phyloP scores from a whole-genome alignment of 2,329 filamentous ascomycete species.

The Ophidiomyces ophidiicola region DNA sequence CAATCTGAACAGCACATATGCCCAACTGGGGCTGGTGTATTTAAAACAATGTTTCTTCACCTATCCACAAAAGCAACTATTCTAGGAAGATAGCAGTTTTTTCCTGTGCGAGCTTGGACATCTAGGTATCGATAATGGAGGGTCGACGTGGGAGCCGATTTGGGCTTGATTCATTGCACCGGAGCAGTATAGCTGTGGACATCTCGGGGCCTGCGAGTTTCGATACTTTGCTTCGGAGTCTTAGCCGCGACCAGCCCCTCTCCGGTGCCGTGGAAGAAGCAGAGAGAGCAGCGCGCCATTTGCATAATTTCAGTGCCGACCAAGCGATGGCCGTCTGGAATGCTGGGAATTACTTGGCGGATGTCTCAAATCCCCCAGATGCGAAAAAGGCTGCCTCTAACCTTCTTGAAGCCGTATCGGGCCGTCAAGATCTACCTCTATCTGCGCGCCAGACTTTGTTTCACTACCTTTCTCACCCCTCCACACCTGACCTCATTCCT shows the following conservation, averaged over 20 bases:
- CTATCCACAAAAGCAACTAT: constrained; percentile 25
- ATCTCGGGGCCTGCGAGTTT: constrained; percentile 31
- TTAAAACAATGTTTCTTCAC: constrained; percentile 32
- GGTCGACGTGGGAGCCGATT: constrained; percentile 25
- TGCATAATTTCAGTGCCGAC: constrained; percentile 29
- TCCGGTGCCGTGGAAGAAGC: constrained; percentile 30
- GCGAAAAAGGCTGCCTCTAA: constrained; percentile 27
- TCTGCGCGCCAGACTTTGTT: constrained; percentile 26
- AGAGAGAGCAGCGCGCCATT: constrained; percentile 23
- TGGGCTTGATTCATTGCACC: constrained; percentile 33
- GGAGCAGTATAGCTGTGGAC: constrained; percentile 25
- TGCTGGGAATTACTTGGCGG: constrained; percentile 28
- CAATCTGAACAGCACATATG: neutral
- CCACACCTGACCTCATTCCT: constrained; percentile 28
- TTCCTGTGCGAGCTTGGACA: too few relatives aligned
- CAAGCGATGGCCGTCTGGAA: constrained; percentile 33
- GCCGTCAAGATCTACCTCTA: constrained; percentile 30
- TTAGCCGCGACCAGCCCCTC: constrained; percentile 27
- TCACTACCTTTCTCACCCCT: constrained; percentile 25
- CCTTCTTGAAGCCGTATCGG: constrained; percentile 28
- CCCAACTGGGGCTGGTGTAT: constrained; percentile 28
- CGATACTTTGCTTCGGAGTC: constrained; percentile 26
- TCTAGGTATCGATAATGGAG: constrained; percentile 25
- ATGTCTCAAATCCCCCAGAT: constrained; percentile 25
- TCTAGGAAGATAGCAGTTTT: constrained; percentile 33